A percentile compares a stretch with the other conserved stretches of the same genome.
Evolutionary conservation across 805 yeast genomes (phyloP).

Genomic region (Yarrowia alimentaria): DNA sequence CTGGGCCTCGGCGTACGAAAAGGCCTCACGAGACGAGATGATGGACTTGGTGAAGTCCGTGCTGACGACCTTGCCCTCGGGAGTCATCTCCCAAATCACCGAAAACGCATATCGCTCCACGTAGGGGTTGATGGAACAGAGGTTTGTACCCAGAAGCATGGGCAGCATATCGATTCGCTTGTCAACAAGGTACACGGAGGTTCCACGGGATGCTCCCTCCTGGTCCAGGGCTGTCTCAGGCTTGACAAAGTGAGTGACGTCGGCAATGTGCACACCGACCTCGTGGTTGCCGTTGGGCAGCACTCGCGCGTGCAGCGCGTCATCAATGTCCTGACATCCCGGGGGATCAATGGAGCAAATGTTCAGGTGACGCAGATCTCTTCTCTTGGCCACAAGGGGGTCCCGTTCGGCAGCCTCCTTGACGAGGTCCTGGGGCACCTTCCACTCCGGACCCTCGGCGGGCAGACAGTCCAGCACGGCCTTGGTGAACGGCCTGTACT

Average conservation of each 20-base stretch:
- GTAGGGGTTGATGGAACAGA: constrained; percentile 91
- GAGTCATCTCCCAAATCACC: constrained; percentile 92
- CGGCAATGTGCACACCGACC: constrained; percentile 99
- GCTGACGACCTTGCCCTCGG: constrained; percentile 76
- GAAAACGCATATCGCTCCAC: constrained; percentile 96
- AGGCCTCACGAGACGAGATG: constrained; percentile 88
- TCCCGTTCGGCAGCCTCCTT: constrained; percentile 35
- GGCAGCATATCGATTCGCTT: constrained; percentile 99
- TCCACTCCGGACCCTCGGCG: constrained; percentile 89
- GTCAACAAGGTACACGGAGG: constrained; percentile 94
- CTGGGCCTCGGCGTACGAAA: constrained; percentile 92
- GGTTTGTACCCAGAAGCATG: constrained; percentile 86
- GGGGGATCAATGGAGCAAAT: constrained; percentile 98
- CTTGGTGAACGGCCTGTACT: constrained; percentile 91
- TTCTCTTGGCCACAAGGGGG: constrained; percentile 53
- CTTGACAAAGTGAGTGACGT: constrained; percentile 95
- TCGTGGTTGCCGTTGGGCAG: constrained; percentile 93
- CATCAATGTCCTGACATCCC: constrained; percentile 97
- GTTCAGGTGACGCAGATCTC: constrained; percentile 81
- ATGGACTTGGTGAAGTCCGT: constrained; percentile 82
- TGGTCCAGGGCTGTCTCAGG: constrained; percentile 87
- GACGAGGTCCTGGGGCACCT: constrained; percentile 65
- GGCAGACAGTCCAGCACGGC: constrained; percentile 92
- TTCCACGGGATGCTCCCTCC: constrained; percentile 97
- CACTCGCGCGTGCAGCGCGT: constrained; percentile 84